Evolutionary conservation across 768 basidiomycete species (phyloP).

Genomic region (Kwoniella newhampshirensis): DNA sequence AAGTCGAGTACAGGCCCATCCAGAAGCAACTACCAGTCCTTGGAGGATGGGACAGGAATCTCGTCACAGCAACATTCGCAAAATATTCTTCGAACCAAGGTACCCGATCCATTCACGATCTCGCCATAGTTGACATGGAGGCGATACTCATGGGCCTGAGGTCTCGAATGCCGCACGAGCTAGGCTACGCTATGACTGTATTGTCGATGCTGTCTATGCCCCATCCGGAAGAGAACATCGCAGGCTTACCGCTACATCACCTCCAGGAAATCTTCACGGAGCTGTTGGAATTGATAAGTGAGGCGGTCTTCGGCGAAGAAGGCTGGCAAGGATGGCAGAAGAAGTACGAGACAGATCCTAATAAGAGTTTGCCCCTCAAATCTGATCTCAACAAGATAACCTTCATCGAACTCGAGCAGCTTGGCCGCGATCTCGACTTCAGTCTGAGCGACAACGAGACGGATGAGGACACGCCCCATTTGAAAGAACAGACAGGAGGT

Average conservation of each 20-base stretch:
- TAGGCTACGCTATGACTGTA: slow-evolving; percentile 86
- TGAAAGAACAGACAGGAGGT: slow-evolving; percentile 60
- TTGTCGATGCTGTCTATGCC: slow-evolving; percentile 63
- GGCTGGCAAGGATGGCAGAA: slow-evolving; percentile 48
- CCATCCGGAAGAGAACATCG: slow-evolving; percentile 44
- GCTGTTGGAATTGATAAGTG: slow-evolving; percentile 79
- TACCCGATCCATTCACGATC: slow-evolving; percentile 73
- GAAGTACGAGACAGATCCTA: slow-evolving; percentile 16
- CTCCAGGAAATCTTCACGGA: slow-evolving; percentile 82
- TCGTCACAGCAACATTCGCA: slow-evolving; percentile 65
- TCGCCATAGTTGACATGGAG: slow-evolving; percentile 87
- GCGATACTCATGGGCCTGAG: slow-evolving; percentile 90
- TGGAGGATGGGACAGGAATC: slow-evolving; percentile 76
- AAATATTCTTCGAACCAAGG: slow-evolving; percentile 59
- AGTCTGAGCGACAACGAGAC: slow-evolving; percentile 53
- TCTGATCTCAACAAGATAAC: slow-evolving; percentile 61
- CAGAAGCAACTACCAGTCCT: slow-evolving; percentile 70
- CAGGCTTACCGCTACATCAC: slow-evolving; percentile 59
- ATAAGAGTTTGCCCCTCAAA: neutral
- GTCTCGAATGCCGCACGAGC: slow-evolving; percentile 75
- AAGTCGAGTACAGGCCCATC: slow-evolving; percentile 83
- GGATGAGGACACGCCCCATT: neutral
- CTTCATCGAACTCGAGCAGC: slow-evolving; percentile 64
- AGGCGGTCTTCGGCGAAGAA: slow-evolving; percentile 64
- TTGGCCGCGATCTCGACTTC: slow-evolving; percentile 58